A percentile compares a stretch with the other conserved stretches of the same genome.
phyloP scores from a whole-genome alignment of 805 yeast species.

The Teunomyces aglyptinius region DNA sequence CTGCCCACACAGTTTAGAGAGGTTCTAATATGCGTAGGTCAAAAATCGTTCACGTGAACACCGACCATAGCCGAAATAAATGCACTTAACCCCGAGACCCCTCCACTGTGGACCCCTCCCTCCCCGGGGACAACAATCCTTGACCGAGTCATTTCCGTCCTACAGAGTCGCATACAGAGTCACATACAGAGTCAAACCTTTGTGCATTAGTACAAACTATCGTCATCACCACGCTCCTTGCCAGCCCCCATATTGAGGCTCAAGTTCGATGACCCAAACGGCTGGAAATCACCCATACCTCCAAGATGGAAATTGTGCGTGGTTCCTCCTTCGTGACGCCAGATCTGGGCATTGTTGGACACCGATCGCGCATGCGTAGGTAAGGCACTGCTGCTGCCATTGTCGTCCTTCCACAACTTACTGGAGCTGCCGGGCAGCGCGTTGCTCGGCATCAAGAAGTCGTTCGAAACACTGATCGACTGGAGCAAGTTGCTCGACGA shows the following conservation, averaged over 20 bases:
- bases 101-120: too few relatives aligned
- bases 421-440: slow-evolving; percentile 1
- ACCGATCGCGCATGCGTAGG: slow-evolving; percentile 16
- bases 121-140: too few relatives aligned
- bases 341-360: slow-evolving; percentile 15
- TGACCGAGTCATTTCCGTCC: not conserved
- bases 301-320: slow-evolving; percentile 11
- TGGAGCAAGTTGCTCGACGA: not conserved
- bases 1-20: not conserved
- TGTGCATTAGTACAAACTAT: not conserved
- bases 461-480: slow-evolving; percentile 2
- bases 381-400: not conserved
- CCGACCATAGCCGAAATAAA: not conserved
- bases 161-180: not conserved
- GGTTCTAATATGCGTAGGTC: too few relatives aligned
- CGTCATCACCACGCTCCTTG: not conserved
- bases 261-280: slow-evolving; percentile 8
- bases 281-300: slow-evolving; percentile 14
- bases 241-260: slow-evolving; percentile 3
- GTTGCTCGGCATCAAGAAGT: slow-evolving; percentile 1
- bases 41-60: not conserved
- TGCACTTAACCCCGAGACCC: too few relatives aligned
- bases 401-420: slow-evolving; percentile 8
- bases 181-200: not conserved
- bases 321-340: slow-evolving; percentile 17